Evolutionary conservation across 371 early-diverging fungal genomes (phyloP).

Genomic region (Nosema bombycis): DNA sequence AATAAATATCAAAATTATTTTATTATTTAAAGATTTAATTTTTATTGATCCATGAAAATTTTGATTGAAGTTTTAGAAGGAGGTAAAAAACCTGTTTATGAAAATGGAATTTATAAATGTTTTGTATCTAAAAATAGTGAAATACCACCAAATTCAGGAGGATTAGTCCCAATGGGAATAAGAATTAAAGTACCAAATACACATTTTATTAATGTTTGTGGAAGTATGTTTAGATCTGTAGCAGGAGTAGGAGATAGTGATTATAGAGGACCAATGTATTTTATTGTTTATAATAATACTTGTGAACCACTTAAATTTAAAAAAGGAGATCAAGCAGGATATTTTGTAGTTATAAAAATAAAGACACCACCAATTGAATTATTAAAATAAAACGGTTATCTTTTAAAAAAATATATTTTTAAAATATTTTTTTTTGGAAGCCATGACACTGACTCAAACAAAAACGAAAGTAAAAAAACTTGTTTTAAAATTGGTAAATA

Average conservation of each 20-base stretch:
- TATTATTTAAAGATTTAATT: neutral
- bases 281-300: conserved; percentile 49
- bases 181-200: conserved; percentile 37
- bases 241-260: conserved; percentile 64
- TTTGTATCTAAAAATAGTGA: conserved; percentile 29
- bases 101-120: conserved; percentile 40
- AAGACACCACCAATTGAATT: conserved; percentile 30
- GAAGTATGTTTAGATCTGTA: conserved; percentile 33
- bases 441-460: conserved; percentile 21
- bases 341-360: conserved; percentile 44
- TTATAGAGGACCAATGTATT: conserved; percentile 61
- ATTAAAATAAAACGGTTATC: neutral
- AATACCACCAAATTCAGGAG: conserved; percentile 16
- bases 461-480: conserved; percentile 1
- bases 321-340: conserved; percentile 58
- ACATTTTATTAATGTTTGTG: conserved; percentile 36
- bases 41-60: too few species aligned
- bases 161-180: conserved; percentile 35
- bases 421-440: neutral
- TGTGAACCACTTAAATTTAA: conserved; percentile 30
- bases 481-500: conserved; percentile 21
- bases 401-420: too few species aligned
- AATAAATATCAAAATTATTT: neutral
- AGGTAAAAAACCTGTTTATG: neutral
- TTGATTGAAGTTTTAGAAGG: conserved; percentile 14